phyloP scores from a whole-genome alignment of 805 yeast genomes.

The Candida pini region DNA sequence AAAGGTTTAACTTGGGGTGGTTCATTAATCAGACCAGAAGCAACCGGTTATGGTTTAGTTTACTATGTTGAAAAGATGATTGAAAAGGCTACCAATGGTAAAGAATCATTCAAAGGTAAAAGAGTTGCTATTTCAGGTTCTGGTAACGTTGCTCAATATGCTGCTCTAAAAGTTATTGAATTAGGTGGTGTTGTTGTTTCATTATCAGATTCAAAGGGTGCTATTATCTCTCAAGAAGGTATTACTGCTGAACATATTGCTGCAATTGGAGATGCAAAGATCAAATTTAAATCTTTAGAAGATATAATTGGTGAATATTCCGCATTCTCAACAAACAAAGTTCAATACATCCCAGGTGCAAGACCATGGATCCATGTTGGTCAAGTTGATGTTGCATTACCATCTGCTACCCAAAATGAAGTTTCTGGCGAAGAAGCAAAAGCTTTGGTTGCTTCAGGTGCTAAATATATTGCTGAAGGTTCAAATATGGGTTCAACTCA shows the following conservation, averaged over 20 bases:
- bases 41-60: constrained; percentile 96
- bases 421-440: constrained; percentile 95
- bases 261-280: constrained; percentile 70
- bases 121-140: constrained; percentile 96
- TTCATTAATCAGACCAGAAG: constrained; percentile 97
- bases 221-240: constrained; percentile 73
- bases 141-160: constrained; percentile 99
- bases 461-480: constrained; percentile 95
- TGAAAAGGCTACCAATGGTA: constrained; percentile 84
- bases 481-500: constrained; percentile 99
- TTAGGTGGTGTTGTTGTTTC: constrained; percentile 94
- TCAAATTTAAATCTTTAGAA: constrained; percentile 71
- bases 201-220: constrained; percentile 91
- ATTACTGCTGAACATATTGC: constrained; percentile 77
- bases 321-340: constrained; percentile 51
- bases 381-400: constrained; percentile 90
- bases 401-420: constrained; percentile 98
- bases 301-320: constrained; percentile 54
- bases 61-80: constrained; percentile 98
- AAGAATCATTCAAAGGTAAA: constrained; percentile 88
- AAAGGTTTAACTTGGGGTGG: constrained; percentile 99
- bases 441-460: constrained; percentile 88
- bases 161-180: constrained; percentile 95
- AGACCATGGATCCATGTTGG: constrained; percentile 96
- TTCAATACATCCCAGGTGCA: constrained; percentile 85